phyloP scores from a whole-genome alignment of 2,329 filamentous ascomycete genomes.

The Camillea tinctor region DNA sequence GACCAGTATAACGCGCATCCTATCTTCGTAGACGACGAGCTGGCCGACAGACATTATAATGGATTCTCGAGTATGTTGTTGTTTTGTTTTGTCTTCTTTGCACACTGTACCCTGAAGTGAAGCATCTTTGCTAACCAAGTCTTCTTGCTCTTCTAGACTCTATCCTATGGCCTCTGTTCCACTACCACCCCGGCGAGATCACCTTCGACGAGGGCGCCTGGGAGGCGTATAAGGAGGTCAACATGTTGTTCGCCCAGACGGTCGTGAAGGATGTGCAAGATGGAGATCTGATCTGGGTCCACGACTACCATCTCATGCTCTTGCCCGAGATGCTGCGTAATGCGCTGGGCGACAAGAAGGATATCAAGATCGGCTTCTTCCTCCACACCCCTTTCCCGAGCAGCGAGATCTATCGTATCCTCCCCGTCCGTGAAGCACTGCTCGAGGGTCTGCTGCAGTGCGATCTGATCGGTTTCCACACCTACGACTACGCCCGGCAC shows the following conservation, averaged over 20 bases:
- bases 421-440: constrained; percentile 88
- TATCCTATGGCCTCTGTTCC: constrained; percentile 97
- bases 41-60: constrained; percentile 95
- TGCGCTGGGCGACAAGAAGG: constrained; percentile 76
- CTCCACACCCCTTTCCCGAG: constrained; percentile 96
- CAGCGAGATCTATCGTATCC: constrained; percentile 93
- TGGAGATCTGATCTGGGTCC: constrained; percentile 94
- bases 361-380: constrained; percentile 98
- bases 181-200: constrained; percentile 98
- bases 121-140: constrained; percentile 10
- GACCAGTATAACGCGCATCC: constrained; percentile 87
- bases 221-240: constrained; percentile 90
- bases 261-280: constrained; percentile 86
- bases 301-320: constrained; percentile 98
- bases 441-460: constrained; percentile 86
- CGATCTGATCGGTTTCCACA: constrained; percentile 96
- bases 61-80: constrained; percentile 81
- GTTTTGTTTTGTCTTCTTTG: constrained; percentile 1
- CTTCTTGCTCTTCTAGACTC: constrained; percentile 60
- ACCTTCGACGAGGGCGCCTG: constrained; percentile 95
- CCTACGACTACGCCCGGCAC: constrained; percentile 97
- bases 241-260: constrained; percentile 85
- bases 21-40: constrained; percentile 89
- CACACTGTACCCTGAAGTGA: too few relatives aligned
- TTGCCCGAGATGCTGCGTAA: constrained; percentile 93